These are phyloP conservation scores for Dentipellis fragilis DNA, from an alignment of 768 basidiomycete genomes.

Conservation along the genomic window DNA sequence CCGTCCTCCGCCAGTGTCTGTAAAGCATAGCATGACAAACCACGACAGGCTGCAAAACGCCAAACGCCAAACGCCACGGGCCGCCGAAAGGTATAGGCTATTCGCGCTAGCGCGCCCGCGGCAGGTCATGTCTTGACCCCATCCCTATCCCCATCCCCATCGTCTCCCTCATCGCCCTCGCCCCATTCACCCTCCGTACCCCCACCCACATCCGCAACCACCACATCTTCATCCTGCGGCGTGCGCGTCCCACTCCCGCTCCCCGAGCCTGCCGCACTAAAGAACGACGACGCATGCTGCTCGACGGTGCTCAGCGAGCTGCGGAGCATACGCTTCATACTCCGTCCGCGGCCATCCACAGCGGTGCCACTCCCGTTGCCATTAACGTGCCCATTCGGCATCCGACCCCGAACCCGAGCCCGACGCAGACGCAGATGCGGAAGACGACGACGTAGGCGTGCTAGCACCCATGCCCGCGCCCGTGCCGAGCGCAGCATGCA, in stretches of 20 bases:
- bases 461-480: neutral
- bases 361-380: neutral
- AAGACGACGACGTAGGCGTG: no score
- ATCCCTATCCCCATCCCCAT: no score
- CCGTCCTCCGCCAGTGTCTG: no score
- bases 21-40: no score
- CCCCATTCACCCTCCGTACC: no score
- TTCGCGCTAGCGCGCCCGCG: no score
- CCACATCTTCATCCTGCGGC: neutral
- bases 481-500: neutral
- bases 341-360: constrained; percentile 42
- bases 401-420: neutral
- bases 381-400: neutral
- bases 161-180: no score
- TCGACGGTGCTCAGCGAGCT: constrained; percentile 64
- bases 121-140: no score
- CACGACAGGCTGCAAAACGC: no score
- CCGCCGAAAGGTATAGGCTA: no score
- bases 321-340: constrained; percentile 54
- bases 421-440: neutral
- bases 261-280: constrained; percentile 35
- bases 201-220: neutral
- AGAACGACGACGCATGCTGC: constrained; percentile 53
- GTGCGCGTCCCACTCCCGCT: neutral
- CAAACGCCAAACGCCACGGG: no score